A percentile compares a stretch with the other conserved stretches of the same genome.
Evolutionary conservation across 352 stramenopile species (phyloP).

Genomic region (Pythium insidiosum): DNA sequence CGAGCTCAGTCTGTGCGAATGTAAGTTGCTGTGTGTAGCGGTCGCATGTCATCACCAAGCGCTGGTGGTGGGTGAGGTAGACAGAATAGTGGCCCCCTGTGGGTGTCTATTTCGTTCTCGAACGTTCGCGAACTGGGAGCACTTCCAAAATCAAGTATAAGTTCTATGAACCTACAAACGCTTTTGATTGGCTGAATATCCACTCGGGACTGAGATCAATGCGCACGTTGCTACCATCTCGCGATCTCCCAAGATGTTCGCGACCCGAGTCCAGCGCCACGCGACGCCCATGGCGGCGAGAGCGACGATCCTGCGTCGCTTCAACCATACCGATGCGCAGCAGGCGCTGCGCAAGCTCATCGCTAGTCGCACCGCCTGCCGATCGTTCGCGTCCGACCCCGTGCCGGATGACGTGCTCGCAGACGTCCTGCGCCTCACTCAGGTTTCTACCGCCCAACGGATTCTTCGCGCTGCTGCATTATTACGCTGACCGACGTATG

Average conservation of each 20-base stretch:
- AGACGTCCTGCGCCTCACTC: conserved; percentile 59
- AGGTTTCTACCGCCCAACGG: conserved; percentile 16
- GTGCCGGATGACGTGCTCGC: conserved; percentile 49
- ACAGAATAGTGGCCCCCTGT: conserved; percentile 2
- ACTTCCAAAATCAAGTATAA: too few species aligned
- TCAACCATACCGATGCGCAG: conserved; percentile 5
- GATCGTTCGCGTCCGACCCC: conserved; percentile 29
- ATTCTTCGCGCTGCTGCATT: neutral
- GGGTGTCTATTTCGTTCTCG: conserved; percentile 18
- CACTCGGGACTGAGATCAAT: too few species aligned
- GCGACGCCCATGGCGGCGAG: too few species aligned
- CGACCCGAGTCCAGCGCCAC: neutral
- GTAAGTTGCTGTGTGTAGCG: neutral
- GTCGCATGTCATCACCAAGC: neutral
- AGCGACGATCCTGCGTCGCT: conserved; percentile 4
- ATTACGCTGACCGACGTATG: neutral
- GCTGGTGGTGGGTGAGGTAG: too few species aligned
- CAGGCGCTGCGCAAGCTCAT: conserved; percentile 8
- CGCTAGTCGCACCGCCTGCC: conserved; percentile 8
- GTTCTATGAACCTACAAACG: too few species aligned
- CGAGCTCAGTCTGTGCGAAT: too few species aligned
- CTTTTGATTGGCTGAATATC: too few species aligned
- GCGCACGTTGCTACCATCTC: too few species aligned
- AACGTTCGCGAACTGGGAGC: conserved; percentile 20
- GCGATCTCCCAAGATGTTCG: too few species aligned